Percentiles rank a stretch among this genome's conserved stretches.
phyloP scores from a whole-genome alignment of 2,329 filamentous ascomycete species.

The Elsinoe batatas region DNA sequence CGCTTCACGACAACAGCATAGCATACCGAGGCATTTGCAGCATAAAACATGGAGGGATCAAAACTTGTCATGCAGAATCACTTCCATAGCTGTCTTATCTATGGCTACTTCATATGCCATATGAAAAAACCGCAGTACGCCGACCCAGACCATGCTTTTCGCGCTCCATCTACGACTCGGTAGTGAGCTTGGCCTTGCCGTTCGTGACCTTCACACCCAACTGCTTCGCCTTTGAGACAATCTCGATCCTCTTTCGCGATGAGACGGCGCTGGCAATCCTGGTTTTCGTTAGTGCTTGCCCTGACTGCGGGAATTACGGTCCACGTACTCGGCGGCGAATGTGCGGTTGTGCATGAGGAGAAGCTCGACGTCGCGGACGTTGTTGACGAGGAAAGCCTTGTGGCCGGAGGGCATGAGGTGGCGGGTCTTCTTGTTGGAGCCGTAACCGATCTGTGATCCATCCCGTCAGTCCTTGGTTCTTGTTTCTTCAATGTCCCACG shows the following conservation, averaged over 20 bases:
- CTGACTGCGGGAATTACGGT: not conserved
- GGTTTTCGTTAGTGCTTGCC: constrained; percentile 32
- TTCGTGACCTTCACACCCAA: constrained; percentile 99
- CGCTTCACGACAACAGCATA: not conserved
- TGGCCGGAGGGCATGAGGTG: constrained; percentile 98
- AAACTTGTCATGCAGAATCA: constrained; percentile 10
- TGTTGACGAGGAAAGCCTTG: constrained; percentile 99
- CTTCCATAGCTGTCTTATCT: constrained; percentile 13
- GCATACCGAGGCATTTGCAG: not conserved
- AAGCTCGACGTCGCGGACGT: constrained; percentile 89
- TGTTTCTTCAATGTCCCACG: not conserved
- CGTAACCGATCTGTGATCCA: constrained; percentile 76
- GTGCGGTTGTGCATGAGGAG: constrained; percentile 99
- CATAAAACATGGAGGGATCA: not conserved
- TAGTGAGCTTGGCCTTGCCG: constrained; percentile 96
- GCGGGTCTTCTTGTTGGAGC: constrained; percentile 98
- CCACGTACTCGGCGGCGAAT: constrained; percentile 91
- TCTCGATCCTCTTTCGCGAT: constrained; percentile 96
- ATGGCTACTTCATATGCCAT: constrained; percentile 12
- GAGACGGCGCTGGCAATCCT: constrained; percentile 98
- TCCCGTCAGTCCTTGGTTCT: constrained; percentile 4
- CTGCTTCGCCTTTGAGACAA: constrained; percentile 94
- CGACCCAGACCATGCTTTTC: constrained; percentile 14
- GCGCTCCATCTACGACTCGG: constrained; percentile 54
- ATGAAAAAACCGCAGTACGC: constrained; percentile 14